These are phyloP conservation scores for Jacaranda mimosifolia DNA, from an alignment of 257 asterid genomes.

Conservation along the genomic window DNA sequence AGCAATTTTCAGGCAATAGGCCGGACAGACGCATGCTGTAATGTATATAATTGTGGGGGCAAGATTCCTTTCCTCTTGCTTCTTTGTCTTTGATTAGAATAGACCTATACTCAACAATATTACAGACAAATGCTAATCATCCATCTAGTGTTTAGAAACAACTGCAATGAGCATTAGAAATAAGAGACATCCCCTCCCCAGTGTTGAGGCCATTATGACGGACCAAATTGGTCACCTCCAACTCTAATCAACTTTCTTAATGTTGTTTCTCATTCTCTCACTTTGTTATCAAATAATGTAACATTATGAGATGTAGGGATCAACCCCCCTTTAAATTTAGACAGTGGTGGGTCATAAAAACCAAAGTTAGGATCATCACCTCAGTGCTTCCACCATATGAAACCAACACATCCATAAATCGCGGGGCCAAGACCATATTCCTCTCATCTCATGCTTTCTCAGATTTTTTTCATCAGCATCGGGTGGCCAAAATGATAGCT, in stretches of 20 bases:
- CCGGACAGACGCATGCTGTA: slow-evolving; percentile 31
- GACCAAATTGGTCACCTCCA: neutral
- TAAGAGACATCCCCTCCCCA: slow-evolving; percentile 17
- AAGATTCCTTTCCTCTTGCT: slow-evolving; percentile 29
- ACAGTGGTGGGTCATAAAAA: neutral
- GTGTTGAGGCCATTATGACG: neutral
- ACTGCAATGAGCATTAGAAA: neutral
- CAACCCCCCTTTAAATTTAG: neutral
- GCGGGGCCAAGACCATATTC: neutral
- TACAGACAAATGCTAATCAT: slow-evolving; percentile 7
- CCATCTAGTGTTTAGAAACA: neutral
- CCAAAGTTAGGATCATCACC: neutral
- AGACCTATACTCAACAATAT: slow-evolving; percentile 15
- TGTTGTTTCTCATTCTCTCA: neutral
- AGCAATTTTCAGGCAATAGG: neutral
- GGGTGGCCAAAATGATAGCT: too few species aligned
- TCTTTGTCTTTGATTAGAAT: slow-evolving; percentile 25
- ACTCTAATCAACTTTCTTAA: neutral
- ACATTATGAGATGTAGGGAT: neutral
- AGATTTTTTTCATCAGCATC: too few species aligned
- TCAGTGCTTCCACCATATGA: neutral
- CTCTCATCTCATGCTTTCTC: neutral
- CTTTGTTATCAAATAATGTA: neutral
- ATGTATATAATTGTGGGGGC: slow-evolving; percentile 46
- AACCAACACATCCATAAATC: neutral